phyloP scores from a whole-genome alignment of 2,329 filamentous ascomycete species.

The Aspergillus persii region DNA sequence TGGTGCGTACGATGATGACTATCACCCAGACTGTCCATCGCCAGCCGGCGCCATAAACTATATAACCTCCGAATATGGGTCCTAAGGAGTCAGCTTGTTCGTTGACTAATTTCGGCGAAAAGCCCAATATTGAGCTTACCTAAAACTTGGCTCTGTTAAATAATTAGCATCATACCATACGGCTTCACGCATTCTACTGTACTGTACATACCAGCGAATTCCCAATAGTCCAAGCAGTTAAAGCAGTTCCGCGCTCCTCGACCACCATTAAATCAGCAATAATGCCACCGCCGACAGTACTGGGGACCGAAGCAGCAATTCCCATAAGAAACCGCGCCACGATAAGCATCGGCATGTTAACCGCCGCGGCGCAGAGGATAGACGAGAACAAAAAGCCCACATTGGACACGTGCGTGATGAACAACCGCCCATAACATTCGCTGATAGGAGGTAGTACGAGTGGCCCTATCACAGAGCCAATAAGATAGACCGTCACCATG shows the following conservation, averaged over 20 bases:
- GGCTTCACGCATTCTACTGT: not conserved
- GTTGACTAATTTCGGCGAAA: not conserved
- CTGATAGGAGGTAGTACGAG: not conserved
- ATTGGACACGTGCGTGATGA: not conserved
- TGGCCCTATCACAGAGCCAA: conserved; percentile 2
- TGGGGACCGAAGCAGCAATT: not conserved
- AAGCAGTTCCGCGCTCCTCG: not conserved
- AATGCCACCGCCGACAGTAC: not conserved
- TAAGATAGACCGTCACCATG: not conserved
- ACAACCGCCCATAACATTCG: not conserved
- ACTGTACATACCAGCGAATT: not conserved
- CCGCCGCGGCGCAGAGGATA: not conserved
- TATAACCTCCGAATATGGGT: conserved; percentile 2
- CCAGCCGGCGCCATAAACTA: not conserved
- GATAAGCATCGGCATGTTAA: conserved; percentile 3
- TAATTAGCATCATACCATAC: not conserved
- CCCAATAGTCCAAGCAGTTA: not conserved
- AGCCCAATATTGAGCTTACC: not conserved
- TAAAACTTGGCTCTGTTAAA: not conserved
- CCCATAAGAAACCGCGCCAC: not conserved
- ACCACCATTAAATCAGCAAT: conserved; percentile 1
- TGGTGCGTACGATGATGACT: not conserved
- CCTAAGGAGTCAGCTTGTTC: not conserved
- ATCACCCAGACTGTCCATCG: conserved; percentile 2
- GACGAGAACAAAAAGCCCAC: not conserved